Evolutionary conservation across 257 asterid species (phyloP), one percentile per base, ranked within the genome.

Genomic region (Solanum boliviense): DNA sequence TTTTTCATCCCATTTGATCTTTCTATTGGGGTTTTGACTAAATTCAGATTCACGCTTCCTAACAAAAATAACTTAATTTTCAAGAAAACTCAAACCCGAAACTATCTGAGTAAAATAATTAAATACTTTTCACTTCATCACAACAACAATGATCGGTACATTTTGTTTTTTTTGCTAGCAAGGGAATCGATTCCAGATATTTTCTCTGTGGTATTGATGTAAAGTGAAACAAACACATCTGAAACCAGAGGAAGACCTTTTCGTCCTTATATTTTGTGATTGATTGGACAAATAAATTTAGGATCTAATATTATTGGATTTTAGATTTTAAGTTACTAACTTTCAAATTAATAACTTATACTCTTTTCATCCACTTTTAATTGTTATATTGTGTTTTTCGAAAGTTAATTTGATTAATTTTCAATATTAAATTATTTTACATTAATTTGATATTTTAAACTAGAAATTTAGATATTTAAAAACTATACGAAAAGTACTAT

Each of bases 11-110:
- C 6, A 4, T 44, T 44, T 44, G 52, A 44, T 44, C 18, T 44
- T 44, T 0, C 18, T 44, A 52, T 52, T 9, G 15, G 2, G 6
- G 60, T 5, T 60, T 60, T 23, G 13, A 9, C 16, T n/a, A 62
- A 9, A 62, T 62, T 62, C 7, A 10, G 2, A n/a, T 62, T 62
- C 0, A 6, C 1, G 5, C 0, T 1, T 25, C 0, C 0, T 20
- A 58, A 58, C 16, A 9, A 58, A 23, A 5, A 9, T 1, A 4
- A 60, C 0, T 21, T 12, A 0, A 21, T 60, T 4, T 60, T 2
- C 6, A 21, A 0, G 2, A 4, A 10, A 4, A 60, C 0, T 60
- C 13, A 9, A 60, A 60, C 2, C 10, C 29, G 0, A 23, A 23
- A 60, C 3, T 39, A 16, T 60, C 6, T 60, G 1, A 23, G 2